Evolutionary conservation across 257 asterid species (phyloP).

Genomic region (Marsdenia floribunda): DNA sequence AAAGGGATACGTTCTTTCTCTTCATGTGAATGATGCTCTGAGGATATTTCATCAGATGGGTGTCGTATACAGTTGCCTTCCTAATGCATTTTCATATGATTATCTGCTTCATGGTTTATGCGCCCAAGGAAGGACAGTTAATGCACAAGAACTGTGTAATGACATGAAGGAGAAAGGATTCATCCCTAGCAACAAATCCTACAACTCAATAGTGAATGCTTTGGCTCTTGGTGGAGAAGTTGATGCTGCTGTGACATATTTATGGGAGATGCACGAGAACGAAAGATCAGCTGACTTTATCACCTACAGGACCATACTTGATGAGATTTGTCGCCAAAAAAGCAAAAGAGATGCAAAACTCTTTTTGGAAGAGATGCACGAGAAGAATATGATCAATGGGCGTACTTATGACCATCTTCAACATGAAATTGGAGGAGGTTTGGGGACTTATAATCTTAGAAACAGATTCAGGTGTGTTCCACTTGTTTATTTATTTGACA

Average conservation of each 20-base stretch:
- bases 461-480: slow-evolving; percentile 28
- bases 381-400: slow-evolving; percentile 46
- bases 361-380: slow-evolving; percentile 54
- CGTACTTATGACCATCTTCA: slow-evolving; percentile 44
- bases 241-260: slow-evolving; percentile 68
- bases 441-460: slow-evolving; percentile 20
- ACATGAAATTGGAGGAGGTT: slow-evolving; percentile 47
- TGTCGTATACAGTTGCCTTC: slow-evolving; percentile 57
- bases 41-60: slow-evolving; percentile 91
- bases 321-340: slow-evolving; percentile 57
- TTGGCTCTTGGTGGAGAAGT: slow-evolving; percentile 76
- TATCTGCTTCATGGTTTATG: slow-evolving; percentile 86
- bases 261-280: slow-evolving; percentile 72
- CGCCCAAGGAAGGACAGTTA: slow-evolving; percentile 74
- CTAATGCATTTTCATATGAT: slow-evolving; percentile 70
- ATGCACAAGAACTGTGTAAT: slow-evolving; percentile 67
- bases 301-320: slow-evolving; percentile 66
- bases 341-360: slow-evolving; percentile 42
- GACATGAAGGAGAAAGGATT: slow-evolving; percentile 71
- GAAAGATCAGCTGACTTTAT: slow-evolving; percentile 56
- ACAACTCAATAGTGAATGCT: slow-evolving; percentile 77
- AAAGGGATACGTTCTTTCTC: slow-evolving; percentile 87
- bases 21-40: slow-evolving; percentile 89
- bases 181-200: slow-evolving; percentile 71
- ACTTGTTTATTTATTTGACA: neutral